These are phyloP conservation scores for Scheffersomyces ergatensis DNA, from an alignment of 805 yeast genomes.

Conservation along the genomic window DNA sequence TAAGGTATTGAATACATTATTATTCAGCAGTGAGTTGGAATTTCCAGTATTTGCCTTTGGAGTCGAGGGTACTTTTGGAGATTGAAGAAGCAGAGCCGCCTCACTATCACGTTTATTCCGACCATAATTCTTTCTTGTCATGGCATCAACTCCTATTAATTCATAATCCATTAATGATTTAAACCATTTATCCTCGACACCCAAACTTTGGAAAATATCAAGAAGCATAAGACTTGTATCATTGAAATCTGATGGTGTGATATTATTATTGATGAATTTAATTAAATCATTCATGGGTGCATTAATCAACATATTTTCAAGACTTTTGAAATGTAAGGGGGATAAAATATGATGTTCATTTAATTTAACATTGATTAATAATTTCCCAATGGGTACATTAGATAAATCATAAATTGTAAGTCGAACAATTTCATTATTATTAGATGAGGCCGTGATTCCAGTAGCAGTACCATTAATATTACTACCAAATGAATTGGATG, in stretches of 20 bases:
- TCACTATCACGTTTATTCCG: slow-evolving; percentile 12
- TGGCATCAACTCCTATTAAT: slow-evolving; percentile 46
- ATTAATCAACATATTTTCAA: slow-evolving; percentile 60
- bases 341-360: slow-evolving; percentile 60
- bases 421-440: slow-evolving; percentile 37
- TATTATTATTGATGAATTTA: slow-evolving; percentile 40
- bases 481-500: slow-evolving; percentile 1
- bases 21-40: slow-evolving; percentile 16
- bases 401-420: slow-evolving; percentile 42
- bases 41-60: slow-evolving; percentile 1
- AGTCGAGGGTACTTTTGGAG: neutral
- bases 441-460: slow-evolving; percentile 2
- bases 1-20: slow-evolving; percentile 36
- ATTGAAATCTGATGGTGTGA: slow-evolving; percentile 46
- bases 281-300: slow-evolving; percentile 54
- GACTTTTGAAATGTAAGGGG: slow-evolving; percentile 53
- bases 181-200: slow-evolving; percentile 72
- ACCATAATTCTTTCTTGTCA: slow-evolving; percentile 42
- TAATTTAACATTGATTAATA: slow-evolving; percentile 50
- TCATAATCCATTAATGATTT: slow-evolving; percentile 66
- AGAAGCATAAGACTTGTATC: slow-evolving; percentile 57
- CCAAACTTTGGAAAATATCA: slow-evolving; percentile 72
- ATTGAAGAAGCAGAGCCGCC: slow-evolving; percentile 3
- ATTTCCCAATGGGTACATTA: slow-evolving; percentile 52
- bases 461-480: neutral